Evolutionary conservation across 1,284 basidiomycete genomes (phyloP), one percentile per base, ranked within the genome.

Genomic region (Mixia osmundae): DNA sequence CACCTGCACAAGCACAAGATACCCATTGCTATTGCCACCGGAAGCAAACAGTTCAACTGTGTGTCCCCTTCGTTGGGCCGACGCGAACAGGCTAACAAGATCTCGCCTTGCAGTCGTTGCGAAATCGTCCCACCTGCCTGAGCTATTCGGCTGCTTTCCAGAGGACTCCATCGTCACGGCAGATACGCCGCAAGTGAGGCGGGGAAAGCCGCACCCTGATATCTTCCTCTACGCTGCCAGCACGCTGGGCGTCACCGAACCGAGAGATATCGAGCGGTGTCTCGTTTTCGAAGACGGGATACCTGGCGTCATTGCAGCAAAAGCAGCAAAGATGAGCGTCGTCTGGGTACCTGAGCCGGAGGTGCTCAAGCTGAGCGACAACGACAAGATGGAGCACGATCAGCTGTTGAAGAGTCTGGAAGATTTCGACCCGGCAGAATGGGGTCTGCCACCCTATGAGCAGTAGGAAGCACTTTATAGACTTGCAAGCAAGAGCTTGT

Each of bases 321-420:
- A 19, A 9, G 33, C 24, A 30, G 28, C 57, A 38, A 48, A 76
- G 78, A 53, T 79, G 70, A 2, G 75, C 67, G 40, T 71, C 66
- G 41, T 67, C 66, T 2, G 67, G 65, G 35, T 65, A 57, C 31
- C 62, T 60, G 26, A 57, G 61, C 11, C 70, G 56, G 30, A 69
- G 34, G 25, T 45, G 31, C 14, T n/a, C 10, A 5, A 15, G 20
- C 31, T 19, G 10, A 15, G 18, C 15, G 15, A 19, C 14, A 30
- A 30, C 7, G 20, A 6, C 7, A 19, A 16, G 7, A 19, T n/a
- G 6, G 15, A 9, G n/a, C 28, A 30, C 6, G 15, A 15, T 14
- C 9, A 8, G 7, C 28, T 19, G 28, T 7, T 19, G 28, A n/a
- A n/a, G n/a, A n/a, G 31, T 2, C 30, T 43, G 4, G 41, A 43